Conservation (phyloP, 495 filamentous ascomycete species). For the Viridothelium virens region DNA sequence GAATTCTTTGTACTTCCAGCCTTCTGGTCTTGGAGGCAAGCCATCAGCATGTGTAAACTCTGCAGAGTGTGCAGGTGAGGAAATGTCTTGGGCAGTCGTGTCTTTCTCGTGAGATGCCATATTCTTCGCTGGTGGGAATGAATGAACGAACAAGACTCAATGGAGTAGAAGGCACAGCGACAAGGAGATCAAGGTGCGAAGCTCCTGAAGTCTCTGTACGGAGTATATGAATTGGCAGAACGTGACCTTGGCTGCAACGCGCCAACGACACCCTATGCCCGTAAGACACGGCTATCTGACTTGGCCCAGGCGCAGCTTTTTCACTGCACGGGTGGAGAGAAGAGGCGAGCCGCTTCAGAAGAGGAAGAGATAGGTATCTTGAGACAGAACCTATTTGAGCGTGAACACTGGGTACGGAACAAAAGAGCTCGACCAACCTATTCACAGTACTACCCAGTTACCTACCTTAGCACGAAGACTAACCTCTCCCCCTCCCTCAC, state of each 20-base stretch:
- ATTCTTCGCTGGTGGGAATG: conserved; percentile 14
- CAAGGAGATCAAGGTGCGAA: background rate
- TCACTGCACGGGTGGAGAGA: background rate
- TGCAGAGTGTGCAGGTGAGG: conserved; percentile 15
- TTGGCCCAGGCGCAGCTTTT: background rate
- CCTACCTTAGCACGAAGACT: background rate
- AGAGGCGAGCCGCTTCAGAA: background rate
- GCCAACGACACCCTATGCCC: background rate
- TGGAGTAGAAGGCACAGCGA: background rate
- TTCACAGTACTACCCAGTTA: background rate
- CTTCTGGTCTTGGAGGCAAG: background rate
- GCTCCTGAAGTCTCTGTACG: background rate
- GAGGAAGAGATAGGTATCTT: background rate
- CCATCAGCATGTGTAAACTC: conserved; percentile 8
- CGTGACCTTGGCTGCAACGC: conserved; percentile 4
- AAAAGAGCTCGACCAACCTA: too few relatives aligned
- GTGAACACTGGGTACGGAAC: too few relatives aligned
- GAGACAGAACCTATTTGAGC: too few relatives aligned
- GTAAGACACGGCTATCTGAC: background rate
- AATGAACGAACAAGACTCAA: background rate
- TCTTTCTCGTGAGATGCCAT: conserved; percentile 15
- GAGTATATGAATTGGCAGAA: background rate
- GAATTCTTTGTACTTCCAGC: conserved; percentile 21
- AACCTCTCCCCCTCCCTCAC: background rate
- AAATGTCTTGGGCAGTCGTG: conserved; percentile 2